Conservation (phyloP, 1,284 basidiomycete species). For the Ceratobasidium sp. region DNA sequence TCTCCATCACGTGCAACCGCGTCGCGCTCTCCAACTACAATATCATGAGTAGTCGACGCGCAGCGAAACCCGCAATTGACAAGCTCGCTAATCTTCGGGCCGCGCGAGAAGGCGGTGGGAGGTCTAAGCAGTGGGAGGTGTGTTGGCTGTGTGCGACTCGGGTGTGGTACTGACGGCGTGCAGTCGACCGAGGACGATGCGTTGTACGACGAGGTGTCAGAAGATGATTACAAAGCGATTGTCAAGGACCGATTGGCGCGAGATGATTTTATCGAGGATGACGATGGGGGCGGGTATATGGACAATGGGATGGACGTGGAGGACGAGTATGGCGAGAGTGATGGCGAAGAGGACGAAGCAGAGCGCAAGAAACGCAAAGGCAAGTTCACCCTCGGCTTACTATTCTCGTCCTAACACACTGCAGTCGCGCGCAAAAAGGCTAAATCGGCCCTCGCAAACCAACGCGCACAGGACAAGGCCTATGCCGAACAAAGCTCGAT, state of each 20-base stretch:
- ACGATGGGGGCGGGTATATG: constrained; percentile 90
- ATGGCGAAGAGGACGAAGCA: constrained; percentile 56
- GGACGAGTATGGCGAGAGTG: constrained; percentile 56
- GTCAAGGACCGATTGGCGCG: constrained; percentile 84
- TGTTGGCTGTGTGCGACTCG: constrained; percentile 34
- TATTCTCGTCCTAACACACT: neutral
- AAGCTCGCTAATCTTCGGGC: constrained; percentile 53
- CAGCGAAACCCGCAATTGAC: constrained; percentile 33
- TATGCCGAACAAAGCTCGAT: constrained; percentile 58
- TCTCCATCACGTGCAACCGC: neutral
- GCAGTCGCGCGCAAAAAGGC: constrained; percentile 29
- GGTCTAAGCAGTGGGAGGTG: constrained; percentile 55
- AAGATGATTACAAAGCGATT: constrained; percentile 88
- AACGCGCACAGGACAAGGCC: constrained; percentile 54
- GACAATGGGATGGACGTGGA: constrained; percentile 98
- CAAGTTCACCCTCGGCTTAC: neutral
- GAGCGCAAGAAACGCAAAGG: constrained; percentile 38
- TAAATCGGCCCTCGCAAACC: constrained; percentile 47
- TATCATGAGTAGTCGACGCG: constrained; percentile 19
- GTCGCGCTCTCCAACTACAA: too few species aligned
- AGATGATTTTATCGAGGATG: constrained; percentile 96
- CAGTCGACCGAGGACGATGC: constrained; percentile 65
- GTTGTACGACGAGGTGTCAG: constrained; percentile 92
- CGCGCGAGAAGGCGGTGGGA: constrained; percentile 52
- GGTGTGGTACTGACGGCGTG: constrained; percentile 43